Conservation (phyloP, 2,329 filamentous ascomycete species). For the Lachnum nothofagi region DNA sequence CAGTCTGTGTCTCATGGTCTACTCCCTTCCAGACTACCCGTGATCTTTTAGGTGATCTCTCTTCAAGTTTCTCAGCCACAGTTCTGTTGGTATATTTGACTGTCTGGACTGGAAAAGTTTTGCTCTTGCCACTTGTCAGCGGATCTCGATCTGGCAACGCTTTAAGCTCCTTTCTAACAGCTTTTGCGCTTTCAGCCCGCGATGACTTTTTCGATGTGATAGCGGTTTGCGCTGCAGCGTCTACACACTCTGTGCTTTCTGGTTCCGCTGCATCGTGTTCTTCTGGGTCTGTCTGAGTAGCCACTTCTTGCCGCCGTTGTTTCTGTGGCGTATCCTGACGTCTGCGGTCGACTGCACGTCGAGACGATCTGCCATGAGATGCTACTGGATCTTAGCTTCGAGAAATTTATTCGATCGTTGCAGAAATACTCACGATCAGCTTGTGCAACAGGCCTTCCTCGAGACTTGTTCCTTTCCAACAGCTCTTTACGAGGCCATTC, state of each 20-base stretch:
- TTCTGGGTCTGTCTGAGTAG: not conserved
- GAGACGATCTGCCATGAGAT: not conserved
- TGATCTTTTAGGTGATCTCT: conserved; percentile 4
- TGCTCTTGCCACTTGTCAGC: conserved; percentile 1
- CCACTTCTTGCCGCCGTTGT: not conserved
- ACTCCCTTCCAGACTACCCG: conserved; percentile 6
- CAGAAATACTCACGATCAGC: not conserved
- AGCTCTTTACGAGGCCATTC: not conserved
- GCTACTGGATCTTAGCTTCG: not conserved
- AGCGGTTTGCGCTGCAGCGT: conserved; percentile 10
- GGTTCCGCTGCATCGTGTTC: not conserved
- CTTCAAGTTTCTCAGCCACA: not conserved
- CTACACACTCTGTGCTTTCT: not conserved
- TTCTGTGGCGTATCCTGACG: not conserved
- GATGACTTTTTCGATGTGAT: not conserved
- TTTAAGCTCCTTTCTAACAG: not conserved
- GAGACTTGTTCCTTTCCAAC: not conserved
- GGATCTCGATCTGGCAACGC: not conserved
- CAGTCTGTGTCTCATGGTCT: conserved; percentile 6
- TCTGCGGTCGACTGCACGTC: not conserved
- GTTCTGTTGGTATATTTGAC: conserved; percentile 5
- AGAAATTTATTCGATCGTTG: not conserved
- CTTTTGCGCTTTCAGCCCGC: not conserved
- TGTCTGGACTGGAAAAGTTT: conserved; percentile 8
- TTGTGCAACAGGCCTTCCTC: not conserved